Evolutionary conservation across 129 eudicot genomes (phyloP), one percentile per base, ranked within the genome.

Genomic region (Rutidosis leptorrhynchoides): DNA sequence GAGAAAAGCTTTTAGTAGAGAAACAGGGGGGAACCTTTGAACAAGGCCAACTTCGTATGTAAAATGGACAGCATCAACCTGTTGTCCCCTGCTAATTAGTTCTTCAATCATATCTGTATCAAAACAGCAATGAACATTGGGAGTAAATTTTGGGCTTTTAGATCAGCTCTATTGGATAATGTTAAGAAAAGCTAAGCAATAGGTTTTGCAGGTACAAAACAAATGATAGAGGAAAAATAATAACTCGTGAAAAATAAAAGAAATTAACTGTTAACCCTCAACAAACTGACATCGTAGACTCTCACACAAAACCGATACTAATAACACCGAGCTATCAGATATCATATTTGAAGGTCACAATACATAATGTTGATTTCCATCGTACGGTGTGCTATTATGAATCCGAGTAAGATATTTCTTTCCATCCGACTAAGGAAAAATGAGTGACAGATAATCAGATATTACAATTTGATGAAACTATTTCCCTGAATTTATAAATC

Each of bases 51-150:
- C 96, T 80, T 93, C 98, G 56, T 81, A 83, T 55, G 89, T 83
- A 46, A 93, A 93, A 84, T 93, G 98, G 67, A 93, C 96, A 65
- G 98, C 98, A 80, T 93, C 98, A 69, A 93, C 98, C 77, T 88
- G 98, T 59, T 93, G 98, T 64, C 98, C 98, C 81, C 79, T 83
- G 85, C 98, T 90, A 49, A 93, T 93, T 27, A 93, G 65, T 71
- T 93, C 98, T 82, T 93, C 92, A 78, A 93, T 93, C 98, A 93
- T 86, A 68, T 86, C 98, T 93, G 95, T 74, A 64, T 12, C 23
- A n/a, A 58, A 58, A 6, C 20, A 58, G 3, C 21, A 58, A 27
- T 12, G n/a, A 26, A 58, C 63, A 58, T 26, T 26, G 12, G 2
- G 43, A 12, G 16, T 16, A 30, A 21, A 57, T n/a, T 33, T 3